Evolutionary conservation across 306 rosid species (phyloP), one percentile per base, ranked within the genome.

Genomic region (Mimosa pudica): DNA sequence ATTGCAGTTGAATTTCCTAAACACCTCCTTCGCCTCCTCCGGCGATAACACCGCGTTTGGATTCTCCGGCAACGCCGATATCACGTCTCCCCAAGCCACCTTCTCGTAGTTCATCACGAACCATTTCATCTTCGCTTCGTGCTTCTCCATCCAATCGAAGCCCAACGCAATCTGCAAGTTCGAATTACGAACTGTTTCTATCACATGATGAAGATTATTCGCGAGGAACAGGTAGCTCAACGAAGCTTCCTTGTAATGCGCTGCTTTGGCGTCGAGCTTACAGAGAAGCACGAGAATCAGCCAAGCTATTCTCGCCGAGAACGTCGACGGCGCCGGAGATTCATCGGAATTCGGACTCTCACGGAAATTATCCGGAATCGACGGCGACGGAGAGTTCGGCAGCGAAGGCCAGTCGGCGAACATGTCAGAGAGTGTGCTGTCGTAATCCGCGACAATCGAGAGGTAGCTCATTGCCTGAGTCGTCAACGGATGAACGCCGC

Each of bases 241-340:
- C 0, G 93, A 89, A 16, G 79, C 77, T 82, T 90, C 93, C 71
- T 89, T 85, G 85, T 71, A 88, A 14, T 82, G 84, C 79, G 83
- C 80, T 3, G 94, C 87, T 80, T 84, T 92, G n/a, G 74, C 70
- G 73, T 94, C 94, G 35, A 94, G 89, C 79, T 90, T 92, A 79
- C 94, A 94, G 10, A 88, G 81, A n/a, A 94, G 94, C 46, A 84
- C 86, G n/a, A 89, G 83, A 70, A 92, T 81, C 3, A 94, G 64
- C 90, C 97, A 83, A 4, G 88, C 91, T 48, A 90, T 13, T 1
- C 88, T 71, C 48, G 30, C 20, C 1, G 90, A 77, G 6, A 87
- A 62, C 1, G 73, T 80, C n/a, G 85, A 33, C 16, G 44, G 36
- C 1, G 61, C 62, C 35, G 84, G 47, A 0, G 80, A 52, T 2